These are phyloP conservation scores for Astrothelium macrocarpum DNA, from an alignment of 495 filamentous ascomycete genomes.

Conservation along the genomic window DNA sequence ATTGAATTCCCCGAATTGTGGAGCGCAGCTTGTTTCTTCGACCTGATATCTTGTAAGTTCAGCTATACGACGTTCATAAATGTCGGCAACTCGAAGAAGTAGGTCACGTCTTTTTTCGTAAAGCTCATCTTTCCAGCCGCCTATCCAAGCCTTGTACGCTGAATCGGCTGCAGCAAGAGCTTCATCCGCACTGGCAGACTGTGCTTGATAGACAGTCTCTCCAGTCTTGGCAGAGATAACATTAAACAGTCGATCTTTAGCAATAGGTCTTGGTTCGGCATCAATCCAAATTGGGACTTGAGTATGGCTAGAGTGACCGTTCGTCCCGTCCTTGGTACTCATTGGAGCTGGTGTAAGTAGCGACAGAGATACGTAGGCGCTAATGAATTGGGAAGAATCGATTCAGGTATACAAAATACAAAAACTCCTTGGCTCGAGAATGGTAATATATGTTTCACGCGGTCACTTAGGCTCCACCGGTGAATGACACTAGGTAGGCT, in stretches of 20 bases:
- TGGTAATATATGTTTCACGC: no score
- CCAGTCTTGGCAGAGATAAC: not conserved
- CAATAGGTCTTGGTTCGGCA: not conserved
- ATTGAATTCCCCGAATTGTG: not conserved
- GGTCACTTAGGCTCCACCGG: no score
- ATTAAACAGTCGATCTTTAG: constrained; percentile 1
- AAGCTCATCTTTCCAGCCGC: constrained; percentile 3
- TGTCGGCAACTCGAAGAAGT: constrained; percentile 12
- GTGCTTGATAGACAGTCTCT: not conserved
- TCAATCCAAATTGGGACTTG: not conserved
- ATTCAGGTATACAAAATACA: no score
- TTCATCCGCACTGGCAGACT: constrained; percentile 9
- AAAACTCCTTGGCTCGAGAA: no score
- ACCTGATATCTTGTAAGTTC: constrained; percentile 20
- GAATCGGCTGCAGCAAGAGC: not conserved
- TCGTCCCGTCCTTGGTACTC: not conserved
- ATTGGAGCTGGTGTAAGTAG: not conserved
- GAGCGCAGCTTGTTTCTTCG: constrained; percentile 20
- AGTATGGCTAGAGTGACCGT: not conserved
- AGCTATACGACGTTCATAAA: constrained; percentile 12
- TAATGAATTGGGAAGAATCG: no score
- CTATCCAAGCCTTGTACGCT: constrained; percentile 7
- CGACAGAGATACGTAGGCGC: not conserved
- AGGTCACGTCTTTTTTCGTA: constrained; percentile 14
- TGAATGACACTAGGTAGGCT: no score